Evolutionary conservation across 129 eudicot genomes (phyloP).

Genomic region (Erigeron canadensis): DNA sequence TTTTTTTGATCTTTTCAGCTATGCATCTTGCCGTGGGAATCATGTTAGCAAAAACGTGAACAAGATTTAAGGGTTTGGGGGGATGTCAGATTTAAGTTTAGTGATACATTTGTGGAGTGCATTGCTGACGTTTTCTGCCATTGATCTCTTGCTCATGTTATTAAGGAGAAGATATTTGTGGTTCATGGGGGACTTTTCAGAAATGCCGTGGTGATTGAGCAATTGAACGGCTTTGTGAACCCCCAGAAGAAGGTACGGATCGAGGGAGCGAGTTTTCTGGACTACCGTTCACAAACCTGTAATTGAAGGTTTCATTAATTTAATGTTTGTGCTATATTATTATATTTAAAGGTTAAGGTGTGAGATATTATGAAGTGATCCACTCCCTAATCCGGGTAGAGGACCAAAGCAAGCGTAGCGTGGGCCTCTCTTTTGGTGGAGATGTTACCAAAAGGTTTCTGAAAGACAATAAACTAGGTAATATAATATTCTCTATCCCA

Average conservation of each 20-base stretch:
- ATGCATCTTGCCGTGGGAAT: constrained; percentile 92
- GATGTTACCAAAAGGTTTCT: constrained; percentile 92
- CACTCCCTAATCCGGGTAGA: constrained; percentile 91
- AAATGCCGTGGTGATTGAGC: constrained; percentile 88
- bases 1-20: constrained; percentile 44
- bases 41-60: constrained; percentile 99
- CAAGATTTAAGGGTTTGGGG: constrained; percentile 98
- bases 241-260: constrained; percentile 90
- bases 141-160: constrained; percentile 91
- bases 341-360: constrained; percentile 81
- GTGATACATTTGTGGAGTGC: constrained; percentile 86
- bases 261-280: neutral
- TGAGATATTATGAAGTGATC: constrained; percentile 98
- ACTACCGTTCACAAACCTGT: constrained; percentile 3
- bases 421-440: constrained; percentile 82
- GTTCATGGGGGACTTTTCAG: constrained; percentile 99
- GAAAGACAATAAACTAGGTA: constrained; percentile 88
- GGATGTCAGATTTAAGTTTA: constrained; percentile 87
- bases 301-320: neutral
- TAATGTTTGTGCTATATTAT: neutral
- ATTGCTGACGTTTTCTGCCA: constrained; percentile 97
- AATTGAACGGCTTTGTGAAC: constrained; percentile 93
- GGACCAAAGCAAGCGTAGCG: constrained; percentile 99
- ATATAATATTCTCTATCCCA: neutral
- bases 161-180: constrained; percentile 81